Evolutionary conservation across 352 stramenopile genomes (phyloP).

Genomic region (Sclerospora graminicola): DNA sequence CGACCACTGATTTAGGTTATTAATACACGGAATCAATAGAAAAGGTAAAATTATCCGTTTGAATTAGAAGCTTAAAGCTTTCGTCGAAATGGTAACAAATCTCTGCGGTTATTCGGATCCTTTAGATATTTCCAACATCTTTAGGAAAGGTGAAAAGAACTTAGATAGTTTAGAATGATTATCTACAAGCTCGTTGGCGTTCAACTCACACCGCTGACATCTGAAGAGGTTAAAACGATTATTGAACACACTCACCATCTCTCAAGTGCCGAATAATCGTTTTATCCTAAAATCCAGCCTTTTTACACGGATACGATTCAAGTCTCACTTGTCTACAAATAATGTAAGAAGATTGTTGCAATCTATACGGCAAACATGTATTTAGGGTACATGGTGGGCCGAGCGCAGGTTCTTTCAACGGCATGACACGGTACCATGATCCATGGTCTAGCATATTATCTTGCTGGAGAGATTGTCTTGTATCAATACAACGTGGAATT

Average conservation of each 20-base stretch:
- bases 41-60: no score
- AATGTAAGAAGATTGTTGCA: constrained; percentile 88
- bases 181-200: constrained; percentile 7
- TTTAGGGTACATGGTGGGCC: constrained; percentile 93
- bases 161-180: no score
- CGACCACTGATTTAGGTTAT: no score
- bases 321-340: constrained; percentile 71
- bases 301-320: constrained; percentile 73
- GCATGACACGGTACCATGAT: constrained; percentile 90
- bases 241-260: constrained; percentile 29
- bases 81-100: no score
- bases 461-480: constrained; percentile 88
- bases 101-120: no score
- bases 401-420: constrained; percentile 78
- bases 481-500: constrained; percentile 88
- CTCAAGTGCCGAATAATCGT: no score
- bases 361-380: constrained; percentile 79
- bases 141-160: no score
- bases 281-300: constrained; percentile 78
- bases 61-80: no score
- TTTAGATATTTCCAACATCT: no score
- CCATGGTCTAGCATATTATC: constrained; percentile 87
- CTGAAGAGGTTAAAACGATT: constrained; percentile 7
- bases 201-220: constrained; percentile 23
- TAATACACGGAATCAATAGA: no score